Percentiles rank a stretch among this genome's conserved stretches.
These are phyloP conservation scores for Yamadazyma ubonensis DNA, from an alignment of 805 yeast species.

Conservation along the genomic window DNA sequence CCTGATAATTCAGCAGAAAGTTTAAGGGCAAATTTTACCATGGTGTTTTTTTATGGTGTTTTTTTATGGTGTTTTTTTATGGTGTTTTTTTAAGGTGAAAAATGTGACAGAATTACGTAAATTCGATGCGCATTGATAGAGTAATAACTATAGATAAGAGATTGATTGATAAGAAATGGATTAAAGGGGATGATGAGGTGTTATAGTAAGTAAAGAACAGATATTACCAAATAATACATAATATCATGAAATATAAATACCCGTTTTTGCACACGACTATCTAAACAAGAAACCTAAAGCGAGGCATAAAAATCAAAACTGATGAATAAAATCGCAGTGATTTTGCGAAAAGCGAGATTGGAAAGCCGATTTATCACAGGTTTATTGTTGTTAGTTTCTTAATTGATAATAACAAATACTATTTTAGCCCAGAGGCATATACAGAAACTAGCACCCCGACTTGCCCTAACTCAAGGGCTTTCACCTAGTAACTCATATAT, in stretches of 20 bases:
- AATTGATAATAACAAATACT: background rate
- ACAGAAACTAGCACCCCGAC: background rate
- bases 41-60: no score
- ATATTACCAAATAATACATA: no score
- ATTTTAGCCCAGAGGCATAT: background rate
- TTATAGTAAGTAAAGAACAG: no score
- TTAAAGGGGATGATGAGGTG: no score
- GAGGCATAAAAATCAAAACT: constrained; percentile 2
- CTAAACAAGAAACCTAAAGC: constrained; percentile 4
- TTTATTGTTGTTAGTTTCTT: background rate
- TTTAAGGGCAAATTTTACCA: constrained; percentile 41
- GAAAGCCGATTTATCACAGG: constrained; percentile 4
- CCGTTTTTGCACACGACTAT: constrained; percentile 1
- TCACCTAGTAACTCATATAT: background rate
- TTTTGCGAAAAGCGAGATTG: constrained; percentile 1
- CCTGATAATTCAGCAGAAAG: constrained; percentile 50
- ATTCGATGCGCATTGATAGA: constrained; percentile 2
- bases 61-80: no score
- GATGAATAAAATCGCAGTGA: background rate
- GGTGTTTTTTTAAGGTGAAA: no score
- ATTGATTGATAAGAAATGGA: no score
- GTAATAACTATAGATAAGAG: no score
- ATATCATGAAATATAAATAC: no score
- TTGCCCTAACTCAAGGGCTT: background rate
- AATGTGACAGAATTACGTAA: no score